Conservation (phyloP, 208 protist genomes). For the Angomonas ambiguus region DNA sequence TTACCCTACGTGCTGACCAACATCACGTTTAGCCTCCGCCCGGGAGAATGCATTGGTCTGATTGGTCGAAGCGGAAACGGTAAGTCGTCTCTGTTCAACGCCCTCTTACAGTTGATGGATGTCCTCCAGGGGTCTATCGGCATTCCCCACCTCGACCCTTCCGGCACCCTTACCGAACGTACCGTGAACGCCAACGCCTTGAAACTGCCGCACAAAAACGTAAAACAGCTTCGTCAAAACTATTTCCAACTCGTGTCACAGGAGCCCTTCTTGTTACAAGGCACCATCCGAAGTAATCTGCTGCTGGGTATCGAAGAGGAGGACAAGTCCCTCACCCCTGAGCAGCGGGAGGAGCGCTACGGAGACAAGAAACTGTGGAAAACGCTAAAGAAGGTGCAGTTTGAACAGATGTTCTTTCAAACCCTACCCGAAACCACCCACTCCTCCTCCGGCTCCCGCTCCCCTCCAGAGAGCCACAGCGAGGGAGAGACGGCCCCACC, state of each 20-base stretch:
- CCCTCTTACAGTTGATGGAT: slow-evolving; percentile 80
- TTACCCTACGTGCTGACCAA: slow-evolving; percentile 63
- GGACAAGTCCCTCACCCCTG: no score
- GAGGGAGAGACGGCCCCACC: not conserved
- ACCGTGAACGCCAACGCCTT: slow-evolving; percentile 18
- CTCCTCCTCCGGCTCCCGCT: not conserved
- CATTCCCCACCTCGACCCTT: slow-evolving; percentile 12
- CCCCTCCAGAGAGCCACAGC: not conserved
- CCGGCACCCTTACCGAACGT: not conserved
- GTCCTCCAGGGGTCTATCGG: slow-evolving; percentile 65
- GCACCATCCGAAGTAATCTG: slow-evolving; percentile 94
- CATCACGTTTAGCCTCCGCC: slow-evolving; percentile 47
- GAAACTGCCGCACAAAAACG: slow-evolving; percentile 8
- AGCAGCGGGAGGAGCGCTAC: not conserved
- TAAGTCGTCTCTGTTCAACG: slow-evolving; percentile 83
- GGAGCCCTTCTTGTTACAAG: slow-evolving; percentile 94
- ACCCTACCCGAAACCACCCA: not conserved
- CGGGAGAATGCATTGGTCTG: slow-evolving; percentile 57
- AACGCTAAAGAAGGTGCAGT: slow-evolving; percentile 29
- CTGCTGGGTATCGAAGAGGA: slow-evolving; percentile 36
- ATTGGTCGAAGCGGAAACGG: slow-evolving; percentile 81
- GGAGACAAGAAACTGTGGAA: slow-evolving; percentile 33
- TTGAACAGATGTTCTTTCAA: slow-evolving; percentile 35
- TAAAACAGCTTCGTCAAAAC: slow-evolving; percentile 61
- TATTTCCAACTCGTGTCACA: slow-evolving; percentile 97